Evolutionary conservation across 192 early-diverging fungal species (phyloP).

Genomic region (Jimgerdemannia lactiflua): DNA sequence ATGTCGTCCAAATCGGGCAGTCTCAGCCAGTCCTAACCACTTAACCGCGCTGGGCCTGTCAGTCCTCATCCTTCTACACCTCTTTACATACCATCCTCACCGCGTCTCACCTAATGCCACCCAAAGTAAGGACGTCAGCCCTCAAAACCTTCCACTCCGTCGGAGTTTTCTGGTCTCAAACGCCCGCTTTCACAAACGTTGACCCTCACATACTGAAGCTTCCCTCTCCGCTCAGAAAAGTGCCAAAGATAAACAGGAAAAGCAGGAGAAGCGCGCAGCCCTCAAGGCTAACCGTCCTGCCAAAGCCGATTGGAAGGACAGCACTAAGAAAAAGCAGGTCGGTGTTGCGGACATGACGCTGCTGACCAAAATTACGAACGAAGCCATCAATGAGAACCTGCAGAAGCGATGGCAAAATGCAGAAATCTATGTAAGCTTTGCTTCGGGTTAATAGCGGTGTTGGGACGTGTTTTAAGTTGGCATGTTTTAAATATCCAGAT

Average conservation of each 20-base stretch:
- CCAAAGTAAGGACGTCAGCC: slow-evolving; percentile 20
- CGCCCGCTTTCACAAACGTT: not conserved
- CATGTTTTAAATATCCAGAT: not conserved
- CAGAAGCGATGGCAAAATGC: slow-evolving; percentile 82
- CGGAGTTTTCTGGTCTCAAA: too few relatives aligned
- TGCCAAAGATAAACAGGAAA: slow-evolving; percentile 1
- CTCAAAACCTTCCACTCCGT: slow-evolving; percentile 18
- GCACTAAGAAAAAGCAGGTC: slow-evolving; percentile 72
- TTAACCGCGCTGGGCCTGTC: too few relatives aligned
- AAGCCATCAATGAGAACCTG: slow-evolving; percentile 93
- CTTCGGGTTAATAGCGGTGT: too few relatives aligned
- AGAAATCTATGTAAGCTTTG: slow-evolving; percentile 81
- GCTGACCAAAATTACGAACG: slow-evolving; percentile 92
- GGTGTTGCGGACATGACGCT: slow-evolving; percentile 89
- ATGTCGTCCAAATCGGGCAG: too few relatives aligned
- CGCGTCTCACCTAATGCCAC: slow-evolving; percentile 14
- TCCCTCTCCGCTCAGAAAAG: not conserved
- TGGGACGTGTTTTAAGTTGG: too few relatives aligned
- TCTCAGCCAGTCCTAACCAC: too few relatives aligned
- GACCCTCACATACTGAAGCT: not conserved
- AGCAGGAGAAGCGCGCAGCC: slow-evolving; percentile 18
- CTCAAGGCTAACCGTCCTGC: slow-evolving; percentile 36
- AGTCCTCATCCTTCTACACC: slow-evolving; percentile 21
- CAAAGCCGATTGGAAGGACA: slow-evolving; percentile 75
- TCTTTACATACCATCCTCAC: slow-evolving; percentile 22